Conservation (phyloP, 2,329 filamentous ascomycete genomes). For the Sclerotinia nivalis region DNA sequence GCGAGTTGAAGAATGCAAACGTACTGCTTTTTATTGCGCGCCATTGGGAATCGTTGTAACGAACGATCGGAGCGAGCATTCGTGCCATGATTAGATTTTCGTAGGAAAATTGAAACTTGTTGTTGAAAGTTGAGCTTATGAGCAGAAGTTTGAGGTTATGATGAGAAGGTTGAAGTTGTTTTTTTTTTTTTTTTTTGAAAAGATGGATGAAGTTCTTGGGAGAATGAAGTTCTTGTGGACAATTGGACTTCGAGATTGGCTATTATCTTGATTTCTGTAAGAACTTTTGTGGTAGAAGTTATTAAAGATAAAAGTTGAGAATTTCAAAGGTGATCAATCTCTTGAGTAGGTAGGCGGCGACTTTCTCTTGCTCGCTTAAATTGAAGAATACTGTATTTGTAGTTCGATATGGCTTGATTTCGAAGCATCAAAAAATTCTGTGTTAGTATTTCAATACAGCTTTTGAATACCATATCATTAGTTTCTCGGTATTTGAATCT, state of each 20-base stretch:
- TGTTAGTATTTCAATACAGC: no score
- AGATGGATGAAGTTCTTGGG: not conserved
- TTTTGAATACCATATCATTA: no score
- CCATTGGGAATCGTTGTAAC: conserved; percentile 11
- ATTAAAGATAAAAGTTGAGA: not conserved
- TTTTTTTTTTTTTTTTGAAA: not conserved
- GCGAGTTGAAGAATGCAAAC: not conserved
- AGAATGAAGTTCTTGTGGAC: no score
- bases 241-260: no score
- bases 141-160: not conserved
- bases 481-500: no score
- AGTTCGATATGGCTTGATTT: not conserved
- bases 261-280: not conserved
- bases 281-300: not conserved
- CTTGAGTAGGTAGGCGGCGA: not conserved
- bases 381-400: not conserved
- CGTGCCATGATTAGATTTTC: not conserved
- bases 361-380: not conserved
- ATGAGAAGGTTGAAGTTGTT: not conserved
- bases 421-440: not conserved
- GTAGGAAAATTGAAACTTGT: not conserved
- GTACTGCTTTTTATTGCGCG: conserved; percentile 10
- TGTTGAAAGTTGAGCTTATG: not conserved
- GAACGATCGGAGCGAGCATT: not conserved
- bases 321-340: not conserved